These are phyloP conservation scores for Hymenoscyphus infarciens DNA, from an alignment of 2,329 filamentous ascomycete genomes.

Conservation along the genomic window DNA sequence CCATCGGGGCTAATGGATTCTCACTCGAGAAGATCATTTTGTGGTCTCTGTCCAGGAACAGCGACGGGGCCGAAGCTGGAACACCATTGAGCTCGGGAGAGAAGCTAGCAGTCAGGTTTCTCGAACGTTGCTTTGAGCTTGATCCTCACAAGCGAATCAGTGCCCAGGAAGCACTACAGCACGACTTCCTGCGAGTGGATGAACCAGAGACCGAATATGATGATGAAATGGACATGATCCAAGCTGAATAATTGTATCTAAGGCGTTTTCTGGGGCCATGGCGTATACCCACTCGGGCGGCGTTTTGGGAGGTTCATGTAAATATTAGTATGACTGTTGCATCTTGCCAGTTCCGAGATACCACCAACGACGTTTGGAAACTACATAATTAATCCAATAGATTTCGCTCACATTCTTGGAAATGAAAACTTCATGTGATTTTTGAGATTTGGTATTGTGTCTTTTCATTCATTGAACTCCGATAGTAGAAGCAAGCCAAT, in stretches of 20 bases:
- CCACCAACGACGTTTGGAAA: conserved; percentile 15
- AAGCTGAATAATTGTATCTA: not conserved
- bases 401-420: not conserved
- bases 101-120: conserved; percentile 67
- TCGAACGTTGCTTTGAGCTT: conserved; percentile 69
- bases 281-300: conserved; percentile 9
- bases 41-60: conserved; percentile 82
- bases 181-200: conserved; percentile 60
- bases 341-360: conserved; percentile 18
- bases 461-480: conserved; percentile 25
- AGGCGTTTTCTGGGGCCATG: conserved; percentile 6
- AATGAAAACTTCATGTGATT: conserved; percentile 3
- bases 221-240: conserved; percentile 48
- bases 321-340: conserved; percentile 18
- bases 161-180: conserved; percentile 68
- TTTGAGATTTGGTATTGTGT: conserved; percentile 15
- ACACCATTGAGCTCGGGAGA: conserved; percentile 62
- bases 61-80: conserved; percentile 48
- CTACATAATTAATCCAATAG: not conserved
- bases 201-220: conserved; percentile 42
- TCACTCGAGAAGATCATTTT: conserved; percentile 89
- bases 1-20: conserved; percentile 80
- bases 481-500: conserved; percentile 19
- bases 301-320: conserved; percentile 20
- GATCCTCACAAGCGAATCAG: conserved; percentile 72